These are phyloP conservation scores for Globisporangium megalacanthum DNA, from an alignment of 352 stramenopile species.

Conservation along the genomic window DNA sequence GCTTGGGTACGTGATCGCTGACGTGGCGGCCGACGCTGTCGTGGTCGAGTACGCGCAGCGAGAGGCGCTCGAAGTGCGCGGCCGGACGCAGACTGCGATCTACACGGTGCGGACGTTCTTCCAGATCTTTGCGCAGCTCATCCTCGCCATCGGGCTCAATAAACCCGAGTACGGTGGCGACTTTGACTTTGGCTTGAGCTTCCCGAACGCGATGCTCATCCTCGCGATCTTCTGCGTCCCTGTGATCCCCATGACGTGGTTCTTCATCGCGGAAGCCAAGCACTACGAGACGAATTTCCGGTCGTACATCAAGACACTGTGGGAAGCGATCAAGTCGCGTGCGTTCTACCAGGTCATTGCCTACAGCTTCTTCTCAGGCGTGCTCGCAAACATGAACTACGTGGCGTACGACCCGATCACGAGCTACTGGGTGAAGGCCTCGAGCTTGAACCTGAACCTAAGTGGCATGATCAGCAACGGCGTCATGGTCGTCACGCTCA, in stretches of 20 bases:
- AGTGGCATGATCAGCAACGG: slow-evolving; percentile 5
- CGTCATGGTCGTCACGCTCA: slow-evolving; percentile 5
- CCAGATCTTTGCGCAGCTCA: slow-evolving; percentile 27
- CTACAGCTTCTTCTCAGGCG: too few relatives aligned
- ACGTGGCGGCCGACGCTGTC: slow-evolving; percentile 42
- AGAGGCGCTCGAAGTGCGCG: slow-evolving; percentile 33
- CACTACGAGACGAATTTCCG: slow-evolving; percentile 5
- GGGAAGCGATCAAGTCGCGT: slow-evolving; percentile 14
- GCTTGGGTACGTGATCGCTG: slow-evolving; percentile 40
- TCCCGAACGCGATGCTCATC: slow-evolving; percentile 31
- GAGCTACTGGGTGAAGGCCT: slow-evolving; percentile 20
- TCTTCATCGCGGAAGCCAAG: slow-evolving; percentile 15
- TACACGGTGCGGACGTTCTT: slow-evolving; percentile 38
- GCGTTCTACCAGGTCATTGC: slow-evolving; percentile 23
- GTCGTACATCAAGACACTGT: slow-evolving; percentile 16
- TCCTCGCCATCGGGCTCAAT: slow-evolving; percentile 37
- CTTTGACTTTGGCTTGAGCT: slow-evolving; percentile 40
- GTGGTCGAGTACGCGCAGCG: slow-evolving; percentile 51
- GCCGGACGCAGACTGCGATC: slow-evolving; percentile 39
- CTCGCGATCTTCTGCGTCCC: slow-evolving; percentile 24
- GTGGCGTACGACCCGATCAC: slow-evolving; percentile 15
- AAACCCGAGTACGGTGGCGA: slow-evolving; percentile 31
- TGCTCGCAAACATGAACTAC: slow-evolving; percentile 11
- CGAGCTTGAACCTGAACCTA: slow-evolving; percentile 14
- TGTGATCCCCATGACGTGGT: slow-evolving; percentile 25